Conservation (phyloP, 805 yeast genomes). For the Huiozyma sinensis region DNA sequence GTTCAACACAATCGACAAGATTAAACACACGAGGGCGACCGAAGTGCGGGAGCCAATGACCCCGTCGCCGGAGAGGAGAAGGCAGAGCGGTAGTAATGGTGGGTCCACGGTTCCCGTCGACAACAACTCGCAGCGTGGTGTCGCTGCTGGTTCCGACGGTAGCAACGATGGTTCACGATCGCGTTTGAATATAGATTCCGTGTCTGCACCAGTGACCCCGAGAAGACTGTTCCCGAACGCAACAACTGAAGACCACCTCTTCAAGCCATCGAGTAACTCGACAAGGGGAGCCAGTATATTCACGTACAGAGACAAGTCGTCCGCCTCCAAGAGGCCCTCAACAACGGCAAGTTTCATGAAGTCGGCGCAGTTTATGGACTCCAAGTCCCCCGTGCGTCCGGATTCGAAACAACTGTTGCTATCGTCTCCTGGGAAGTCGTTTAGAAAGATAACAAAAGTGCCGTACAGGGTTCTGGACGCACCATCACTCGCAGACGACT, state of each 20-base stretch:
- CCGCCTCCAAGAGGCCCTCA: conserved; percentile 45
- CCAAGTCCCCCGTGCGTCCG: conserved; percentile 77
- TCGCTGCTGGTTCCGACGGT: background rate
- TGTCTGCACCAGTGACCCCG: conserved; percentile 18
- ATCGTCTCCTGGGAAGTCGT: conserved; percentile 67
- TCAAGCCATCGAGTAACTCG: conserved; percentile 15
- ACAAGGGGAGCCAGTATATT: conserved; percentile 48
- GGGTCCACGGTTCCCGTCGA: background rate
- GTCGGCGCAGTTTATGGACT: conserved; percentile 52
- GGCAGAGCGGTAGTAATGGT: background rate
- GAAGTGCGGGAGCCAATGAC: background rate
- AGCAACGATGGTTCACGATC: background rate
- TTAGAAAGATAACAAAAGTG: conserved; percentile 68
- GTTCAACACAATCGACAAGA: conserved; percentile 21
- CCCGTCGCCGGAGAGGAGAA: background rate
- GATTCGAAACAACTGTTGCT: conserved; percentile 73
- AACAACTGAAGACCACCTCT: background rate
- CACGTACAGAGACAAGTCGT: conserved; percentile 57
- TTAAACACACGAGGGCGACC: conserved; percentile 17
- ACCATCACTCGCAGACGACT: conserved; percentile 89
- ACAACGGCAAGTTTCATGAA: conserved; percentile 41
- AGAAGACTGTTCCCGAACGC: conserved; percentile 19
- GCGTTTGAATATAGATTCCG: background rate
- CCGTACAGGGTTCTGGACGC: conserved; percentile 94
- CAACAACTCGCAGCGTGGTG: background rate